Conservation (phyloP, 2,329 filamentous ascomycete species). For the Xylaria sp. region DNA sequence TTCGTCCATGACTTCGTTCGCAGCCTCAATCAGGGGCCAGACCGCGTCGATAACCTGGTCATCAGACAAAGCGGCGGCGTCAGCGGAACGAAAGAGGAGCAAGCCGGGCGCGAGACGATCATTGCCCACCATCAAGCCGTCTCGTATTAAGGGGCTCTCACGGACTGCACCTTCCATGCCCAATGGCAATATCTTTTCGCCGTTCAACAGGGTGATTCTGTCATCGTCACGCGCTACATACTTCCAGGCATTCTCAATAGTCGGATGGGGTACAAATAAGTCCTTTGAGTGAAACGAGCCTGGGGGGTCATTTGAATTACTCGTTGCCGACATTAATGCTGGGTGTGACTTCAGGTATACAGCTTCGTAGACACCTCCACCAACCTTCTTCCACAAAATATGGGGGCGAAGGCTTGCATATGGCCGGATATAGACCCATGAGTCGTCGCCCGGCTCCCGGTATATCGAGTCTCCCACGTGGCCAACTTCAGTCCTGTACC, state of each 20-base stretch:
- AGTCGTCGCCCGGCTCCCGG: slow-evolving; percentile 50
- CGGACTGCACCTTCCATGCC: slow-evolving; percentile 50
- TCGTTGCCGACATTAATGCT: slow-evolving; percentile 42
- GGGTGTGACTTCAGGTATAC: slow-evolving; percentile 51
- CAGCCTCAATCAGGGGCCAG: slow-evolving; percentile 51
- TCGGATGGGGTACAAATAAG: slow-evolving; percentile 51
- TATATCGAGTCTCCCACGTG: slow-evolving; percentile 55
- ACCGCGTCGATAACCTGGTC: slow-evolving; percentile 51
- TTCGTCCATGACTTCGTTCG: slow-evolving; percentile 54
- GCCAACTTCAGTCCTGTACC: slow-evolving; percentile 54
- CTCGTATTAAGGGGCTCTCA: slow-evolving; percentile 47
- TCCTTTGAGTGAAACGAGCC: slow-evolving; percentile 52
- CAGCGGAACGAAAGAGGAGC: slow-evolving; percentile 46
- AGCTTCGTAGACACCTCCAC: slow-evolving; percentile 49
- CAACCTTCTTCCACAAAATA: slow-evolving; percentile 52
- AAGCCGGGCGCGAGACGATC: slow-evolving; percentile 48
- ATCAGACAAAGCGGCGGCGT: slow-evolving; percentile 43
- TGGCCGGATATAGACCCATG: slow-evolving; percentile 56
- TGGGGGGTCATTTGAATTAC: slow-evolving; percentile 51
- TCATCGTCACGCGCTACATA: slow-evolving; percentile 53
- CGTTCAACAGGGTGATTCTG: slow-evolving; percentile 51
- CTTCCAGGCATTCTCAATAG: slow-evolving; percentile 51
- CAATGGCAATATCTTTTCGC: slow-evolving; percentile 53
- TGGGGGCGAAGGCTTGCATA: slow-evolving; percentile 51
- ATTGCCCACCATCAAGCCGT: slow-evolving; percentile 50